Conservation (phyloP, 2,329 filamentous ascomycete species). For the Sporothrix dimorphospora region DNA sequence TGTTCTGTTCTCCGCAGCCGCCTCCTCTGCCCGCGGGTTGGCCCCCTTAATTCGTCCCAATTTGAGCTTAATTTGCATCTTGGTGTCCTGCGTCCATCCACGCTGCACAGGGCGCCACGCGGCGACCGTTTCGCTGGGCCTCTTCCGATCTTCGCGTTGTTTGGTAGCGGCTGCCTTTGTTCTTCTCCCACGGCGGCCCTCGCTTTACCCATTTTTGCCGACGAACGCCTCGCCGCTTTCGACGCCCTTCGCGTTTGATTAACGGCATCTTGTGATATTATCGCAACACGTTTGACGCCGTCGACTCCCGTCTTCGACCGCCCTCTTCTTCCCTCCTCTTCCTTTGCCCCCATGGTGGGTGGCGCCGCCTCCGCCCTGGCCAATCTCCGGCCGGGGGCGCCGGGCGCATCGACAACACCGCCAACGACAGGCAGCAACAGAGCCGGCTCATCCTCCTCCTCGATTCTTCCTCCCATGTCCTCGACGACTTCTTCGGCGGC, state of each 20-base stretch:
- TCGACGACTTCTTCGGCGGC: background rate
- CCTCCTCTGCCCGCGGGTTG: background rate
- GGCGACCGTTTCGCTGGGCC: background rate
- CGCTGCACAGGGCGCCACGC: background rate
- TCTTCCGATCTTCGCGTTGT: background rate
- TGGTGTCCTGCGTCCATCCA: background rate
- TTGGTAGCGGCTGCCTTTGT: background rate
- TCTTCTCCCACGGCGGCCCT: background rate
- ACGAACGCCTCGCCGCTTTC: background rate
- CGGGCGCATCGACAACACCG: slow-evolving; percentile 1
- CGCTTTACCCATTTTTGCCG: slow-evolving; percentile 13
- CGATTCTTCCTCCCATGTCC: background rate
- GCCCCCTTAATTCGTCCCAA: background rate
- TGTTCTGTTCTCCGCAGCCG: background rate
- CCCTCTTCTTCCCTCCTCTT: background rate
- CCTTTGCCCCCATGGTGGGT: slow-evolving; percentile 17
- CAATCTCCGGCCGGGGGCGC: slow-evolving; percentile 28
- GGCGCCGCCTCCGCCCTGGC: slow-evolving; percentile 27
- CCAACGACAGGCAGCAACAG: background rate
- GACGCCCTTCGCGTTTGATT: background rate
- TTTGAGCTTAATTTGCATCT: slow-evolving; percentile 10
- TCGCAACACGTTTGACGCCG: background rate
- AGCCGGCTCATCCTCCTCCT: background rate
- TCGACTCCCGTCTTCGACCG: background rate
- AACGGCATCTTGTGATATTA: background rate